phyloP scores from a whole-genome alignment of 2,329 filamentous ascomycete genomes.

The Beauveria caledonica region DNA sequence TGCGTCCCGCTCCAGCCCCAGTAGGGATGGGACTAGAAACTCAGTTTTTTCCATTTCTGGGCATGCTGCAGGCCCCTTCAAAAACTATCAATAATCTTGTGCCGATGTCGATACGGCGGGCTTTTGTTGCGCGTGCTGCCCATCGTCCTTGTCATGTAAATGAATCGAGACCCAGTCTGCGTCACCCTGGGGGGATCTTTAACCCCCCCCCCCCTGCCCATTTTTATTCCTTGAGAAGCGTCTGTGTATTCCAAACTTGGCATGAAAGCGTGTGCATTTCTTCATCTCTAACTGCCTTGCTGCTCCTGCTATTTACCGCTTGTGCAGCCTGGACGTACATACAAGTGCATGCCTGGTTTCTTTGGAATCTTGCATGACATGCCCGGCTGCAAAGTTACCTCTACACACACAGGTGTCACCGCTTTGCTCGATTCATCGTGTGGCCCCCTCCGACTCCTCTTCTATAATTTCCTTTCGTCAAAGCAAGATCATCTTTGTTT shows the following conservation, averaged over 20 bases:
- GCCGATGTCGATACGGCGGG: not conserved
- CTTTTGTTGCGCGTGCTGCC: not conserved
- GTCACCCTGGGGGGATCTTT: not conserved
- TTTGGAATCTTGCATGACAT: not conserved
- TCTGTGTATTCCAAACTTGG: not conserved
- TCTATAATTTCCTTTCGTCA: not conserved
- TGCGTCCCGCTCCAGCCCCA: conserved; percentile 4
- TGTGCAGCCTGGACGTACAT: not conserved
- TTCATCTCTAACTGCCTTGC: not conserved
- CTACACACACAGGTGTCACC: not conserved
- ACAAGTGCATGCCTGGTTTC: not conserved
- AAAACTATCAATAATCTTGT: conserved; percentile 5
- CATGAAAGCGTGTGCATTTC: not conserved
- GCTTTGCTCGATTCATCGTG: not conserved
- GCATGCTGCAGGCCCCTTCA: not conserved
- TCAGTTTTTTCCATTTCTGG: not conserved
- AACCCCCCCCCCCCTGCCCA: not conserved
- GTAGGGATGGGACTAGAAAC: conserved; percentile 1
- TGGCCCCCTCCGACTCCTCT: not conserved
- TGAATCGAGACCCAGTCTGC: not conserved
- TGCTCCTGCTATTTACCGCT: not conserved
- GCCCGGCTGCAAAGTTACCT: not conserved
- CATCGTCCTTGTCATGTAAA: not conserved
- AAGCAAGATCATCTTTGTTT: not conserved
- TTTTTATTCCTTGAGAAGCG: not conserved